Evolutionary conservation across 495 filamentous ascomycete genomes (phyloP).

Genomic region (Melanomma pulvis-pyrius): DNA sequence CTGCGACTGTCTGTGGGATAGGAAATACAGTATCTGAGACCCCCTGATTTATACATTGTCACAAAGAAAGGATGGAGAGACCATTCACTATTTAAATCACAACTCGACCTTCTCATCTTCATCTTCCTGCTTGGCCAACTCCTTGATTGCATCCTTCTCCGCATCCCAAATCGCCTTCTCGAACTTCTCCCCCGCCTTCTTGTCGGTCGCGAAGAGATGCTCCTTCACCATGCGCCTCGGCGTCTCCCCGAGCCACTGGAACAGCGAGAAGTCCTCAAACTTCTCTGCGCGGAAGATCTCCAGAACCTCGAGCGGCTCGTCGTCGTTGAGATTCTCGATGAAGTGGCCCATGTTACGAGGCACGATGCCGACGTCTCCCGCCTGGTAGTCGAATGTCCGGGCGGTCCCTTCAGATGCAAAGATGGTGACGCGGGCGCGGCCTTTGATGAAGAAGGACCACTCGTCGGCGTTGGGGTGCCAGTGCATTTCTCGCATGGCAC

Average conservation of each 20-base stretch:
- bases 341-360: constrained; percentile 68
- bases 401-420: constrained; percentile 61
- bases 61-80: too few species aligned
- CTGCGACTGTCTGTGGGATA: too few species aligned
- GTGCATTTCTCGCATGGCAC: constrained; percentile 77
- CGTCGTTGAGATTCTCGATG: constrained; percentile 72
- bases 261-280: constrained; percentile 68
- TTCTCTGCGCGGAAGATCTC: constrained; percentile 69
- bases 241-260: constrained; percentile 71
- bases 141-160: constrained; percentile 44
- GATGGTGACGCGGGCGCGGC: constrained; percentile 67
- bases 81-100: background rate
- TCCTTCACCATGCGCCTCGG: constrained; percentile 64
- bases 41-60: too few species aligned
- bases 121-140: constrained; percentile 2
- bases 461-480: constrained; percentile 78
- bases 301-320: constrained; percentile 65
- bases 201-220: constrained; percentile 60
- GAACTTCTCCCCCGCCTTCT: constrained; percentile 58
- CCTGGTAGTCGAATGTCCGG: constrained; percentile 72
- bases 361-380: constrained; percentile 75
- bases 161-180: constrained; percentile 58
- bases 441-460: constrained; percentile 75
- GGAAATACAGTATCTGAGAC: too few species aligned
- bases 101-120: constrained; percentile 17